Base-by-base conservation (phyloP, 345 rosid genomes). In the Capsella bursapastoris region DNA sequence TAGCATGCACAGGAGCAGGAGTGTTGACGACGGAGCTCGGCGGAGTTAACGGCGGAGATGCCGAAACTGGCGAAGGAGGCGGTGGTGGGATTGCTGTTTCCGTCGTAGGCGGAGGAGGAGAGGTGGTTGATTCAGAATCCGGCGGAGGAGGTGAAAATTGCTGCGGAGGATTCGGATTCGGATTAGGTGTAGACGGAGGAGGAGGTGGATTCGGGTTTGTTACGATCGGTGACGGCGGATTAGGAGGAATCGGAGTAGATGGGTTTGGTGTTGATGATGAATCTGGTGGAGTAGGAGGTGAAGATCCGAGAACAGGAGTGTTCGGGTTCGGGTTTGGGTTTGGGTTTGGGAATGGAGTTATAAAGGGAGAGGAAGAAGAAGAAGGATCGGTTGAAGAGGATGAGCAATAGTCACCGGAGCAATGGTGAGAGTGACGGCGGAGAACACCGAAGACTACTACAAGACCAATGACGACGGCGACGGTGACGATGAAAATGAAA, bases 401-500 rank as follows among this genome's bases (percentile, higher is more conserved):
- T 1, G 80, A 16, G 82, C 89, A 85, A 31, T 86, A 82, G n/a
- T 84, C 85, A 16, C 84, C 85, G 79, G 91, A 80, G 82, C 89
- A 88, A 10, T 82, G 66, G 75, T 81, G 84, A 41, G 91, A 69
- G 75, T 57, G 68, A 70, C 82, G 96, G 63, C 89, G 91, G 45
- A 91, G 61, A 53, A 88, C 71, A 7, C 91, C 87, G 78, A 88
- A 82, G 63, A 87, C 96, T 63, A 91, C 71, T 77, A 86, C 83
- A 31, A 94, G 84, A 52, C 91, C 91, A 63, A 86, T 78, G 80
- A 88, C 93, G 11, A 84, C 84, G 47, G 82, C 51, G 65, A 83
- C 93, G 13, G 90, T 86, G 49, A 88, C 93, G 29, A 90, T 78
- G 96, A 94, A 94, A 71, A 94, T 89, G 85, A 94, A 94, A 88